phyloP scores from a whole-genome alignment of 2,329 filamentous ascomycete genomes.

The Dryadomyces sulphureus region DNA sequence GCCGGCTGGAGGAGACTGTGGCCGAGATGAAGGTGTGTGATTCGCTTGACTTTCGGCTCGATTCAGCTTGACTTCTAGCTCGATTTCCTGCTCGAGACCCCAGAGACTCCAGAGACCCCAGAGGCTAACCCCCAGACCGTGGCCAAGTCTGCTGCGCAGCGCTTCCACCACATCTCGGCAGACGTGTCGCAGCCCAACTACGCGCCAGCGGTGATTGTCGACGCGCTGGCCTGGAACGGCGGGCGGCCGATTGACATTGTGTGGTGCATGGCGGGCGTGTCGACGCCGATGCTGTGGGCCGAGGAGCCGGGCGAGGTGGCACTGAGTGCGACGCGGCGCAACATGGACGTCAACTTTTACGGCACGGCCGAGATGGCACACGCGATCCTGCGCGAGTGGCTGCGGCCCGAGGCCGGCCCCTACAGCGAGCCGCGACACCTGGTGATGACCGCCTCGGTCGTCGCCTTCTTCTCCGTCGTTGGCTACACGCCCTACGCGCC shows the following conservation, averaged over 20 bases:
- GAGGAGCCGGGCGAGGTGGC: constrained; percentile 47
- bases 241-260: constrained; percentile 64
- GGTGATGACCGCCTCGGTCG: constrained; percentile 70
- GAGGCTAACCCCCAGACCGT: constrained; percentile 33
- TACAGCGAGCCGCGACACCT: constrained; percentile 53
- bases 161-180: constrained; percentile 70
- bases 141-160: constrained; percentile 55
- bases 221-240: constrained; percentile 68
- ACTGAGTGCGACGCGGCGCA: constrained; percentile 48
- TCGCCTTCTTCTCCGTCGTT: constrained; percentile 60
- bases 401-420: constrained; percentile 32
- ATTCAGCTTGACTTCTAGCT: neutral
- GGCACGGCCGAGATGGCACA: constrained; percentile 76
- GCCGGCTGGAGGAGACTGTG: constrained; percentile 60
- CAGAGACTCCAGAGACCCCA: too few relatives aligned
- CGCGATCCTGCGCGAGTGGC: constrained; percentile 62
- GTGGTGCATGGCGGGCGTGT: constrained; percentile 75
- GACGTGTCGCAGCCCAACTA: constrained; percentile 63
- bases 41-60: neutral
- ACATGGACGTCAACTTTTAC: constrained; percentile 93
- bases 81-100: too few relatives aligned
- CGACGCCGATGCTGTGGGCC: constrained; percentile 61
- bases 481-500: constrained; percentile 79
- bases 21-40: constrained; percentile 45
- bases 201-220: constrained; percentile 51